phyloP scores from a whole-genome alignment of 2,329 filamentous ascomycete genomes.

The Cladophialophora yegresii region DNA sequence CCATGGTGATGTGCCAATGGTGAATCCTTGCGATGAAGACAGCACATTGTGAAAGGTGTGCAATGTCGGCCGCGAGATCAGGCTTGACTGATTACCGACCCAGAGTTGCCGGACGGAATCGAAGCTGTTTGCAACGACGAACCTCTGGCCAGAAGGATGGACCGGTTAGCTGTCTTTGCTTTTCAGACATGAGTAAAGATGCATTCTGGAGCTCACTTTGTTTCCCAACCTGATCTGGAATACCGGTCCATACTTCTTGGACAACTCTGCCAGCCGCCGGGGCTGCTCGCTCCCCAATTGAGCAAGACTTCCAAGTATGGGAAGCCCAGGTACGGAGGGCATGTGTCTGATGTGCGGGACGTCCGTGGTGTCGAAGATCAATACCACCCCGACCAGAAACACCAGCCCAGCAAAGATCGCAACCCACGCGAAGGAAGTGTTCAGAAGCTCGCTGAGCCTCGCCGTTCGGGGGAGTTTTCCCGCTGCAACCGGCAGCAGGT shows the following conservation, averaged over 20 bases:
- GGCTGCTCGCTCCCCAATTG: slow-evolving; percentile 62
- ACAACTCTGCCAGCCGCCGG: slow-evolving; percentile 57
- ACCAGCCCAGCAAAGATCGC: too few relatives aligned
- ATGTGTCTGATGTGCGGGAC: slow-evolving; percentile 61
- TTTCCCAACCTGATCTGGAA: slow-evolving; percentile 52
- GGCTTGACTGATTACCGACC: slow-evolving; percentile 74
- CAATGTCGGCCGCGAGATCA: slow-evolving; percentile 74
- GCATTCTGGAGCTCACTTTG: too few relatives aligned
- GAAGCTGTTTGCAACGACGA: slow-evolving; percentile 77
- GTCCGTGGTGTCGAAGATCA: slow-evolving; percentile 48
- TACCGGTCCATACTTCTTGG: slow-evolving; percentile 62
- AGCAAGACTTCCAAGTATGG: slow-evolving; percentile 63
- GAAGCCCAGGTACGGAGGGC: slow-evolving; percentile 62
- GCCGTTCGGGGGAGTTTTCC: too few relatives aligned
- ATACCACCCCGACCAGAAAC: too few relatives aligned
- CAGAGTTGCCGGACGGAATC: slow-evolving; percentile 70
- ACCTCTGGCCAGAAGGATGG: slow-evolving; percentile 50
- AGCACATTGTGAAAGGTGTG: slow-evolving; percentile 81
- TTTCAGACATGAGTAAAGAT: too few relatives aligned
- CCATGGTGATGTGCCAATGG: slow-evolving; percentile 81
- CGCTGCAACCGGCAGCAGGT: too few relatives aligned
- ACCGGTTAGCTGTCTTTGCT: too few relatives aligned
- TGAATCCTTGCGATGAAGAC: slow-evolving; percentile 74
- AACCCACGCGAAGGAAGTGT: too few relatives aligned
- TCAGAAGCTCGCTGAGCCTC: too few relatives aligned